These are phyloP conservation scores for Ustilago xerochloae DNA, from an alignment of 1,284 basidiomycete genomes.

Conservation along the genomic window DNA sequence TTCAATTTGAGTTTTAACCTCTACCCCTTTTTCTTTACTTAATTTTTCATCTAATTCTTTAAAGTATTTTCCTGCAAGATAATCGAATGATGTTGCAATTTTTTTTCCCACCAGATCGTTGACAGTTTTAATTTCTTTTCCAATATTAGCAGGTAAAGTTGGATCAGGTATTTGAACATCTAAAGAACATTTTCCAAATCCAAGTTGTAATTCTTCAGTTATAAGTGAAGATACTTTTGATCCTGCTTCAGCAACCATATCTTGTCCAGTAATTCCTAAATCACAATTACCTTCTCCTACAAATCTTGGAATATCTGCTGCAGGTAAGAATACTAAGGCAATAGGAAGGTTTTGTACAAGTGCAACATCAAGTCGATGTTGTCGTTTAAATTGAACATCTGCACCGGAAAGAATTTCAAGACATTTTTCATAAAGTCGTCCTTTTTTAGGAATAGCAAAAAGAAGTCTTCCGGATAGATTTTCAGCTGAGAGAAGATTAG, in stretches of 20 bases:
- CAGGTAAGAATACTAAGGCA: slow-evolving; percentile 96
- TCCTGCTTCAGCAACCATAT: slow-evolving; percentile 90
- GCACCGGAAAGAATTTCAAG: slow-evolving; percentile 82
- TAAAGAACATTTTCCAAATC: slow-evolving; percentile 92
- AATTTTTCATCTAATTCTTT: slow-evolving; percentile 75
- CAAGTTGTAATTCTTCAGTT: slow-evolving; percentile 83
- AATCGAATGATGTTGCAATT: slow-evolving; percentile 93
- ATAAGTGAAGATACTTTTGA: slow-evolving; percentile 74
- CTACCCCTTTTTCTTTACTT: slow-evolving; percentile 6
- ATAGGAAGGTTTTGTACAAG: slow-evolving; percentile 92
- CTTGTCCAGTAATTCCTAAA: slow-evolving; percentile 90
- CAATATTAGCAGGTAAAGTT: slow-evolving; percentile 69
- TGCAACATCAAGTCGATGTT: slow-evolving; percentile 89
- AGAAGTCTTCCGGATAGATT: slow-evolving; percentile 77
- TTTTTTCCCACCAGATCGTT: slow-evolving; percentile 88
- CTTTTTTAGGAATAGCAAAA: slow-evolving; percentile 98
- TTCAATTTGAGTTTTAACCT: slow-evolving; percentile 80
- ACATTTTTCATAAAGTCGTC: slow-evolving; percentile 89
- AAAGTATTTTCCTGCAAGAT: slow-evolving; percentile 85
- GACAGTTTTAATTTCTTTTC: slow-evolving; percentile 74
- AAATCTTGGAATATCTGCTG: slow-evolving; percentile 96
- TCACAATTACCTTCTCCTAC: slow-evolving; percentile 97
- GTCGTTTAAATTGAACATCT: slow-evolving; percentile 93
- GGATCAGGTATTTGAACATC: slow-evolving; percentile 93
- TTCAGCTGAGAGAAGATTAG: slow-evolving; percentile 62